Conservation (phyloP, 2,329 filamentous ascomycete species). For the Plenodomus biglobosus region DNA sequence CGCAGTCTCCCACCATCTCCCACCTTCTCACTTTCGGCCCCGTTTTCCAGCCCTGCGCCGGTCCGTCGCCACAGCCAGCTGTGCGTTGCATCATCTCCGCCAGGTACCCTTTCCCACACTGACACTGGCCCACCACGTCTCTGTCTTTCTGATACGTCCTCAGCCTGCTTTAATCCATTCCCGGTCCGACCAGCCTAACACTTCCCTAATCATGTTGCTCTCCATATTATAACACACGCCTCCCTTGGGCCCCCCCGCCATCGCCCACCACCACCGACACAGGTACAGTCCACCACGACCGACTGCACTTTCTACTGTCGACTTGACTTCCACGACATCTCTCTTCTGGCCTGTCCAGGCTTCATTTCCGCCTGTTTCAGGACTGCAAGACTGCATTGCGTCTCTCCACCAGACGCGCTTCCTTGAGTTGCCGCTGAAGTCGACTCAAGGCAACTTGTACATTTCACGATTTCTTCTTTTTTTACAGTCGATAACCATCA, state of each 20-base stretch:
- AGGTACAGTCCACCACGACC: neutral
- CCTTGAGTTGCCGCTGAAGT: neutral
- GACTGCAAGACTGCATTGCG: neutral
- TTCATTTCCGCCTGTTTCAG: too few species aligned
- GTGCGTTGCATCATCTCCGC: conserved; percentile 36
- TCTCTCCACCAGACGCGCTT: neutral
- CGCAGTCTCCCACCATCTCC: neutral
- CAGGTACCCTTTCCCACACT: conserved; percentile 34
- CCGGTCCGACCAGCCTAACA: conserved; percentile 29
- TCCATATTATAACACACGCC: conserved; percentile 43
- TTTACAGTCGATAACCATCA: neutral
- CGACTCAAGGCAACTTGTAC: neutral
- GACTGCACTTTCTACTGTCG: neutral
- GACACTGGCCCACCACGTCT: conserved; percentile 18
- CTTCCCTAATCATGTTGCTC: conserved; percentile 36
- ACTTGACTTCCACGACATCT: neutral
- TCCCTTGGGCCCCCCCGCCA: conserved; percentile 39
- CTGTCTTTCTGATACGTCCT: conserved; percentile 27
- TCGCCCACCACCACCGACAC: conserved; percentile 15
- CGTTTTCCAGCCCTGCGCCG: conserved; percentile 23
- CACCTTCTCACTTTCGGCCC: conserved; percentile 9
- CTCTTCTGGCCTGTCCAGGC: too few species aligned
- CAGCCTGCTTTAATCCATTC: conserved; percentile 26
- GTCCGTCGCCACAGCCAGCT: conserved; percentile 38
- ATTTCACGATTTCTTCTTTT: neutral